Percentiles rank a stretch among this genome's conserved stretches.
Conservation (phyloP, 179 eudicot genomes). For the Monotropa hypopitys region DNA sequence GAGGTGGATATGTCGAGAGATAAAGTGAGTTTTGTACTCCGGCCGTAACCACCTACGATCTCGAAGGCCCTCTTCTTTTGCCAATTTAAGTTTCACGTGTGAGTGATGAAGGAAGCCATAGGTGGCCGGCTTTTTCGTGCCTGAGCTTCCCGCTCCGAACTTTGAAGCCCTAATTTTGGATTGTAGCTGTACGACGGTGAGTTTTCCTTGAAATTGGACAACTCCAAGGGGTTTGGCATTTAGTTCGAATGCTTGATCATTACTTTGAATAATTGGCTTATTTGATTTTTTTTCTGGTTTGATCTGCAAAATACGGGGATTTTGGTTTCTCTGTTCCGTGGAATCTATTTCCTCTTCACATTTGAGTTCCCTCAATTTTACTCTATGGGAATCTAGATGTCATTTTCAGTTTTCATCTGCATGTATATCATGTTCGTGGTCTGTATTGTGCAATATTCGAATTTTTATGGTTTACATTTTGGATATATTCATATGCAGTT, state of each 20-base stretch:
- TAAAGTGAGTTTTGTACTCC: background rate
- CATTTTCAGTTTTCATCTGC: background rate
- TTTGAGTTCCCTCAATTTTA: background rate
- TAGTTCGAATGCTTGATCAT: background rate
- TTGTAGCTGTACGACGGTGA: background rate
- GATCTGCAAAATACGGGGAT: conserved; percentile 1
- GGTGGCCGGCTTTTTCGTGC: background rate
- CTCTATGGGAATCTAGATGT: background rate
- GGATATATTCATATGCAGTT: background rate
- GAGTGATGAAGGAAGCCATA: conserved; percentile 3
- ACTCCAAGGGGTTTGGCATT: background rate
- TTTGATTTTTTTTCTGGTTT: background rate
- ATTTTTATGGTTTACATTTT: background rate
- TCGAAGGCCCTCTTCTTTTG: background rate
- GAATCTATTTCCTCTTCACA: background rate
- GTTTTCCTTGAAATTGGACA: background rate
- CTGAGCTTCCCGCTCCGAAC: background rate
- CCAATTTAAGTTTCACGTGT: background rate
- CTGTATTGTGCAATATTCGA: background rate
- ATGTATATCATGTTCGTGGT: background rate
- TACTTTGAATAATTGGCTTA: background rate
- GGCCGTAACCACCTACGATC: conserved; percentile 8
- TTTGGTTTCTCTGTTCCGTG: background rate
- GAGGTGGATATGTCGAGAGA: background rate
- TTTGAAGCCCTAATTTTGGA: background rate